Evolutionary conservation across 2,329 filamentous ascomycete genomes (phyloP), one percentile per base, ranked within the genome.

Genomic region (Dothideomycetes sp.): DNA sequence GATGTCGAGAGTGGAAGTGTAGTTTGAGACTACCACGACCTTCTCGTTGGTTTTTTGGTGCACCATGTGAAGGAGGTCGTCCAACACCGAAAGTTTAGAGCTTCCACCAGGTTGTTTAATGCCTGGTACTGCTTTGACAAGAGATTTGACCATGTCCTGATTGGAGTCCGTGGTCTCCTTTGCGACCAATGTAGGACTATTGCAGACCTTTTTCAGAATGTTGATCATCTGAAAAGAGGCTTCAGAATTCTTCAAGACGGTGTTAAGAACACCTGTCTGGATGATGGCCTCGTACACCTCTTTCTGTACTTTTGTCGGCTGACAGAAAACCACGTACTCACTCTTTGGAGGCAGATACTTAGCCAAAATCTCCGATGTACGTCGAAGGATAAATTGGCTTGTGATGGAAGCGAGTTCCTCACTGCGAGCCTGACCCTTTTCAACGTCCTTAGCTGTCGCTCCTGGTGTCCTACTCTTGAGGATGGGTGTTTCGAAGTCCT

Each of bases 11-110:
- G 81, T 85, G 8, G 77, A 76, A 0, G 81, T 85, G 55, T 83
- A 84, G 53, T 84, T 84, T 15, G 80, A 84, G n/a, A 85, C 79
- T 7, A 85, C 67, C 8, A 85, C 78, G 17, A 85, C 73, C 52
- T 84, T 85, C 51, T 85, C 81, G 1, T 70, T 62, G 0, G 80
- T 82, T 0, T 67, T 74, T 2, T 65, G 70, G 34, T 69, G 71
- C 17, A 85, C 68, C 9, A 68, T 69, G 49, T 79, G 70, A 1
- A 85, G 61, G 7, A 85, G 64, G 38, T 73, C 69, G 53, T 84
- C 79, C 3, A 85, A 65, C 2, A 83, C 73, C 30, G 78, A 71
- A 16, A 84, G 64, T 53, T 85, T 85, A 18, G 73, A 71, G 46
- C 78, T 81, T 2, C 74, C 69, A 2, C 70, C 71, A 30, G 74